A percentile compares a stretch with the other conserved stretches of the same genome.
phyloP scores from a whole-genome alignment of 805 yeast genomes.

The Dipodascopsis tothii region DNA sequence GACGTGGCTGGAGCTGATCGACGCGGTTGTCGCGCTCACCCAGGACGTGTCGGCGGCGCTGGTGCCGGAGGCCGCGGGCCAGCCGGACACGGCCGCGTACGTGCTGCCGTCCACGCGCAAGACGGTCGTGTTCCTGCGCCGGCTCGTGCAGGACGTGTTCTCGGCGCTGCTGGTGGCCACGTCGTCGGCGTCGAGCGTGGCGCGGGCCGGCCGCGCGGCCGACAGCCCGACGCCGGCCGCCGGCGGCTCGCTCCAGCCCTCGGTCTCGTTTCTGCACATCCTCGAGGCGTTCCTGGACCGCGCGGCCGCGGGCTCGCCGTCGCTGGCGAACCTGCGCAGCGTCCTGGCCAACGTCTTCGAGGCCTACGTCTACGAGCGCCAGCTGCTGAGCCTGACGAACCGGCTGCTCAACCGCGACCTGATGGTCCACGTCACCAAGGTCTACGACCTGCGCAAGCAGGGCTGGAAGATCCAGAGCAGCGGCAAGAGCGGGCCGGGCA shows the following conservation, averaged over 20 bases:
- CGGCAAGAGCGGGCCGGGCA: not conserved
- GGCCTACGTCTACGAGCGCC: constrained; percentile 23
- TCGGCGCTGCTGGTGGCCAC: constrained; percentile 23
- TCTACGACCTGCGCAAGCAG: constrained; percentile 16
- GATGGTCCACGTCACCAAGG: constrained; percentile 20
- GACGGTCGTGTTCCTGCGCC: constrained; percentile 17
- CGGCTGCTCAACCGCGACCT: constrained; percentile 17
- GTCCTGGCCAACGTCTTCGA: constrained; percentile 23
- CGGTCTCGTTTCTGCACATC: constrained; percentile 16
- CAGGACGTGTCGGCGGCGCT: constrained; percentile 17
- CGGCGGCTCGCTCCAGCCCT: not conserved
- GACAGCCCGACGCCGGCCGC: constrained; percentile 1
- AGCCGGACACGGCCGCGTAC: not conserved
- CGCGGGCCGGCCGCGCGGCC: not conserved
- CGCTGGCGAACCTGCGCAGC: constrained; percentile 19
- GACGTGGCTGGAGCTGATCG: constrained; percentile 20
- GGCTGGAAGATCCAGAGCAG: constrained; percentile 17
- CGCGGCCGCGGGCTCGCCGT: constrained; percentile 22
- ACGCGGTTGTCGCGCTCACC: constrained; percentile 18
- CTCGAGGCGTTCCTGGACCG: constrained; percentile 18
- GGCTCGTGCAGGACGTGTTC: constrained; percentile 24
- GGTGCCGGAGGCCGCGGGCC: constrained; percentile 18
- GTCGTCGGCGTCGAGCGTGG: constrained; percentile 3
- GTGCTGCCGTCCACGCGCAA: constrained; percentile 20
- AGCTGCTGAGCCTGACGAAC: constrained; percentile 19